Conservation (phyloP, 2,329 filamentous ascomycete species). For the Fusarium sp. region DNA sequence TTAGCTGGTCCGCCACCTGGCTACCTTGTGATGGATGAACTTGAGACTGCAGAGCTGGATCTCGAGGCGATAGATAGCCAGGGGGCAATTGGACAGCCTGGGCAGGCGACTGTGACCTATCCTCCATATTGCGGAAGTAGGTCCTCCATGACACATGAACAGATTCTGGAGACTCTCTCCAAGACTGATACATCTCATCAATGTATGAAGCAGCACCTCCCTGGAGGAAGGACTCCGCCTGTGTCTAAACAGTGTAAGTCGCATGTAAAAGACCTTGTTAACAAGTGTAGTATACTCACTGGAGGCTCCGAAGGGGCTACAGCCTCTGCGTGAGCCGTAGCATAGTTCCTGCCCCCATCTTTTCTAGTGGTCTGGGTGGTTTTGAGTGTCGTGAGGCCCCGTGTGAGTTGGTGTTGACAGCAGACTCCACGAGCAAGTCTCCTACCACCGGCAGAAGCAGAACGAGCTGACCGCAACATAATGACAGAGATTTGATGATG, state of each 20-base stretch:
- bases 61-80: constrained; percentile 81
- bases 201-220: constrained; percentile 98
- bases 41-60: neutral
- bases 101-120: constrained; percentile 92
- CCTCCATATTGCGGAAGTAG: constrained; percentile 99
- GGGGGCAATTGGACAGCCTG: constrained; percentile 96
- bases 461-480: constrained; percentile 8
- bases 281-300: neutral
- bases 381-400: neutral
- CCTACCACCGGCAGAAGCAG: neutral
- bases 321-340: neutral
- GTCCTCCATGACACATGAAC: constrained; percentile 98
- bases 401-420: neutral
- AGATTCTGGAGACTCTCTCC: constrained; percentile 90
- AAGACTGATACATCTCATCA: constrained; percentile 98
- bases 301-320: neutral
- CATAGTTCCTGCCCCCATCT: neutral
- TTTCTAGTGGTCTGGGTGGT: neutral
- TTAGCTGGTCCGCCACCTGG: constrained; percentile 51
- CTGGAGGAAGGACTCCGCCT: constrained; percentile 74
- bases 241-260: neutral
- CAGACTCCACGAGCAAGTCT: neutral
- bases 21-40: constrained; percentile 70
- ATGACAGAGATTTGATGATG: neutral
- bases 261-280: neutral